These are phyloP conservation scores for Rubroboletus satanas DNA, from an alignment of 768 basidiomycete genomes.

Conservation along the genomic window DNA sequence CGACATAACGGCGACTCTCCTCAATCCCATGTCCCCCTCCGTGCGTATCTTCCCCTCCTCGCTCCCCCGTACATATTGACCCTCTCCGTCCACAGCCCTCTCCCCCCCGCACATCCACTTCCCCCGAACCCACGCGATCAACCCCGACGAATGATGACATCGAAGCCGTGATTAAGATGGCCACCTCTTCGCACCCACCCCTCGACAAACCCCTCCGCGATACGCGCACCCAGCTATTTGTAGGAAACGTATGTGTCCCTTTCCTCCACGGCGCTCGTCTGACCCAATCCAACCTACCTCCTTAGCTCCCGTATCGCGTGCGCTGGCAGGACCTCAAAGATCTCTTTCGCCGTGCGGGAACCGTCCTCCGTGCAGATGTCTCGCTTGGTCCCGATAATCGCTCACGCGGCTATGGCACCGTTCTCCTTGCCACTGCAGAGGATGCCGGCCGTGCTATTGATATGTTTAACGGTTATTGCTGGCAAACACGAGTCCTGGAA, in stretches of 20 bases:
- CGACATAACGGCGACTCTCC: background rate
- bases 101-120: background rate
- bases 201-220: constrained; percentile 61
- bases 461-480: constrained; percentile 95
- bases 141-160: constrained; percentile 76
- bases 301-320: constrained; percentile 89
- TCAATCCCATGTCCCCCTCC: constrained; percentile 17
- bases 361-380: constrained; percentile 75
- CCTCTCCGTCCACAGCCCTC: constrained; percentile 12
- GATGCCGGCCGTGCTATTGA: constrained; percentile 94
- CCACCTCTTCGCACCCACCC: constrained; percentile 66
- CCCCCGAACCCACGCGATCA: constrained; percentile 15
- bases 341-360: constrained; percentile 92
- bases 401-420: constrained; percentile 91
- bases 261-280: background rate
- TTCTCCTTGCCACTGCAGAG: constrained; percentile 89
- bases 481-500: constrained; percentile 91
- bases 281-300: background rate
- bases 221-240: constrained; percentile 92
- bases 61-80: background rate
- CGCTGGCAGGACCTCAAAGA: constrained; percentile 99
- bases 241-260: constrained; percentile 75
- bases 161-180: constrained; percentile 87
- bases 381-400: constrained; percentile 85
- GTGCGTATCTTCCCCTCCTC: background rate